phyloP scores from a whole-genome alignment of 2,329 filamentous ascomycete genomes.

The Nigrospora sphaerica region DNA sequence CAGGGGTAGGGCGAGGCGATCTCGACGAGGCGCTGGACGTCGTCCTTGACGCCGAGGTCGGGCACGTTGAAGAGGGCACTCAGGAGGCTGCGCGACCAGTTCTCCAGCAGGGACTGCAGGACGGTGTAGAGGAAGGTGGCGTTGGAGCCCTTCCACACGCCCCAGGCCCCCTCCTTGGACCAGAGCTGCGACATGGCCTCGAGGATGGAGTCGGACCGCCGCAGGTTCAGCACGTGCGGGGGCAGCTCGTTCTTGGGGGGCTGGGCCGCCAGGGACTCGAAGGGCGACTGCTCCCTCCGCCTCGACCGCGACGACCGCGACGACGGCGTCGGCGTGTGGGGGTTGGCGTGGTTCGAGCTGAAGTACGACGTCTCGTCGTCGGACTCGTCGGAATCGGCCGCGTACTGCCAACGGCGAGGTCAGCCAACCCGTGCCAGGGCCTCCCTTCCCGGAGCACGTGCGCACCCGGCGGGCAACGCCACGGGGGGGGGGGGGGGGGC shows the following conservation, averaged over 20 bases:
- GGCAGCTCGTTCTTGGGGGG: conserved; percentile 26
- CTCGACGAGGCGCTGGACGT: conserved; percentile 67
- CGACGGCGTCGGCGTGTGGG: conserved; percentile 41
- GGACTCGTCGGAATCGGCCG: conserved; percentile 48
- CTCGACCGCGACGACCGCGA: conserved; percentile 24
- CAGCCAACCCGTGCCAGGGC: no score
- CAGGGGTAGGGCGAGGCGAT: conserved; percentile 75
- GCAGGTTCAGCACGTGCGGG: conserved; percentile 62
- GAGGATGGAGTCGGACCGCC: conserved; percentile 71
- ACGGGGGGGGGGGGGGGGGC: no score
- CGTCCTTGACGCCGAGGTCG: conserved; percentile 69
- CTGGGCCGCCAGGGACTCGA: conserved; percentile 23
- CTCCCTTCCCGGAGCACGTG: no score
- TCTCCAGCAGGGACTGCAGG: conserved; percentile 78
- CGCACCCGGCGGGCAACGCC: no score
- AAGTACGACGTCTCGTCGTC: conserved; percentile 85
- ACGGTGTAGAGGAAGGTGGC: conserved; percentile 87
- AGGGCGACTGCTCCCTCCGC: conserved; percentile 13
- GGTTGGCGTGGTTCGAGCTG: conserved; percentile 52
- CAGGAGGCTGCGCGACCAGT: conserved; percentile 86
- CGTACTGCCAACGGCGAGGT: not conserved
- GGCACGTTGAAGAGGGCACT: conserved; percentile 86
- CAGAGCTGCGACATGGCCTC: conserved; percentile 85
- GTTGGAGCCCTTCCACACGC: conserved; percentile 92
- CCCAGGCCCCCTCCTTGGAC: conserved; percentile 82